These are phyloP conservation scores for Suillus ampliporus DNA, from an alignment of 768 basidiomycete species.

Conservation along the genomic window DNA sequence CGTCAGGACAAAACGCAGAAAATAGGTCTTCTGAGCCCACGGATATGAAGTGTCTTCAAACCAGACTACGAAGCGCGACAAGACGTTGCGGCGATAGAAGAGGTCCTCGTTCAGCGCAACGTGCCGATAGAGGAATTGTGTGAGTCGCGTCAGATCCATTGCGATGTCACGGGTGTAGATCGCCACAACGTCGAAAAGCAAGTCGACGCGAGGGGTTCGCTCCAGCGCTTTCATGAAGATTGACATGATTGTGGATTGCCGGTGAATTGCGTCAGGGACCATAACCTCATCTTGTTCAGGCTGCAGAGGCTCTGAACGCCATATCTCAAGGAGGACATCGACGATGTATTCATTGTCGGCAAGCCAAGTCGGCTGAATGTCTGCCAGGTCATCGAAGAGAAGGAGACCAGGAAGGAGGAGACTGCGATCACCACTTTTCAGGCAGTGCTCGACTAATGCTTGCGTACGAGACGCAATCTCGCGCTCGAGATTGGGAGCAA, in stretches of 20 bases:
- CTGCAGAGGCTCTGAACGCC: constrained; percentile 59
- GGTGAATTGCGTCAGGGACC: constrained; percentile 57
- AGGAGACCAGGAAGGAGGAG: constrained; percentile 73
- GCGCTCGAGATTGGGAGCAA: constrained; percentile 76
- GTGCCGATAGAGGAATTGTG: constrained; percentile 86
- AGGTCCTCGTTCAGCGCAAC: constrained; percentile 76
- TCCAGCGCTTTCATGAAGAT: constrained; percentile 80
- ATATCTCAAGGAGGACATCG: constrained; percentile 73
- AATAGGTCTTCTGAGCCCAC: constrained; percentile 79
- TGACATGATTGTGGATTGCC: constrained; percentile 69
- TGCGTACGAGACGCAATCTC: constrained; percentile 69
- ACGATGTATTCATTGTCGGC: constrained; percentile 68
- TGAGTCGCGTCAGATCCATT: constrained; percentile 78
- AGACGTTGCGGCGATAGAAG: constrained; percentile 77
- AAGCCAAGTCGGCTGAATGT: constrained; percentile 73
- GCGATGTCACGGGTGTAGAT: constrained; percentile 81
- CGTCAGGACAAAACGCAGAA: constrained; percentile 84
- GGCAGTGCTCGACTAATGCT: constrained; percentile 54
- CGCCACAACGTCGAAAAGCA: constrained; percentile 87
- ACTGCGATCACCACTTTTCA: constrained; percentile 54
- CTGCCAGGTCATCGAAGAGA: constrained; percentile 77
- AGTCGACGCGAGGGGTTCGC: constrained; percentile 77
- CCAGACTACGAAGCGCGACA: constrained; percentile 86
- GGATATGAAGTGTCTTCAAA: constrained; percentile 69
- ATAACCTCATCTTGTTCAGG: constrained; percentile 49